A percentile compares a stretch with the other conserved stretches of the same genome.
These are phyloP conservation scores for Aspergillus heteromorphus DNA, from an alignment of 495 filamentous ascomycete genomes.

Conservation along the genomic window DNA sequence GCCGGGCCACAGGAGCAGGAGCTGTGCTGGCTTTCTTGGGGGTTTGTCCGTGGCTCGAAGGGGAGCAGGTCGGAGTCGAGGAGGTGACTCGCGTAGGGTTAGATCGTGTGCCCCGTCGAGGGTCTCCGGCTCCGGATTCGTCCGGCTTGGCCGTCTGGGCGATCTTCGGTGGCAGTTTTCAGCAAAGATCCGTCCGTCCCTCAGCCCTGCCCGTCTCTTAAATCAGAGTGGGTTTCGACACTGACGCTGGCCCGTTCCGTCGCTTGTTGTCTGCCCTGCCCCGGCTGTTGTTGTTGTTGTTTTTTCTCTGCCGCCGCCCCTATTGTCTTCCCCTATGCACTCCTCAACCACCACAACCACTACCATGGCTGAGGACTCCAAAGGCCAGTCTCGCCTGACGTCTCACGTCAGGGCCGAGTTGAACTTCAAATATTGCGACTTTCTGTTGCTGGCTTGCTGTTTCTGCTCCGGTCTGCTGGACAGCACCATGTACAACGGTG, in stretches of 20 bases:
- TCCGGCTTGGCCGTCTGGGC: neutral
- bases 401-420: slow-evolving; percentile 29
- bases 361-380: neutral
- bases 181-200: neutral
- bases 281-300: neutral
- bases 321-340: neutral
- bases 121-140: neutral
- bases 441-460: slow-evolving; percentile 44
- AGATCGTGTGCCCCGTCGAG: neutral
- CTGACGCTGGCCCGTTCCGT: neutral
- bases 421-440: slow-evolving; percentile 31
- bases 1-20: neutral
- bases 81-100: neutral
- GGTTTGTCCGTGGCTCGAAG: neutral
- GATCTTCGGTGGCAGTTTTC: neutral
- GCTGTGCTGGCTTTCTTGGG: neutral
- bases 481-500: slow-evolving; percentile 46
- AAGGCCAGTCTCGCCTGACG: slow-evolving; percentile 3
- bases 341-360: neutral
- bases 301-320: neutral
- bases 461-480: slow-evolving; percentile 46
- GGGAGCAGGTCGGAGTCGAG: neutral
- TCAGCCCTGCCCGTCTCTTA: neutral
- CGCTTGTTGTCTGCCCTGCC: neutral
- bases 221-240: neutral